phyloP scores from a whole-genome alignment of 1,284 basidiomycete species.

The Apiotrichum veenhuisii region DNA sequence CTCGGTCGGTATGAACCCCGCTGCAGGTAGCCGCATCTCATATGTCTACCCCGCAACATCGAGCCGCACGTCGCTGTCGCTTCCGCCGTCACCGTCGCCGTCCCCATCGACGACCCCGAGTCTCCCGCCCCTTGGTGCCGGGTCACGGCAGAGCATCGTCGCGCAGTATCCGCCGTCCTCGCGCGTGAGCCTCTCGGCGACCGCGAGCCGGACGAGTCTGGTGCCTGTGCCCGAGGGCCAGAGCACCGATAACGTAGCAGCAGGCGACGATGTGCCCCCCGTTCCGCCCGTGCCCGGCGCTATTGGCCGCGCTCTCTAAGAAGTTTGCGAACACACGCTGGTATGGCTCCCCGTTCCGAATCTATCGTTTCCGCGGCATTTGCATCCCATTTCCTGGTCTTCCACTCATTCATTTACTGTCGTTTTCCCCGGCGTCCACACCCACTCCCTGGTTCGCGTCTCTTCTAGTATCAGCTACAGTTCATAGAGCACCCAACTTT shows the following conservation, averaged over 20 bases:
- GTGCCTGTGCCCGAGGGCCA: neutral
- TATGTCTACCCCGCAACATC: neutral
- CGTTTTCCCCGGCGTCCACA: neutral
- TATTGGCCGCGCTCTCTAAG: neutral
- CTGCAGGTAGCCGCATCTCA: neutral
- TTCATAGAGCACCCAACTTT: neutral
- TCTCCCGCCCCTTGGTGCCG: neutral
- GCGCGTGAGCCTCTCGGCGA: neutral
- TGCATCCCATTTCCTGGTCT: too few relatives aligned
- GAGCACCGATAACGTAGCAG: neutral
- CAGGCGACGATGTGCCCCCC: neutral
- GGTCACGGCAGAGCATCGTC: neutral
- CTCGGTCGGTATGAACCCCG: neutral
- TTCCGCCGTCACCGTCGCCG: neutral
- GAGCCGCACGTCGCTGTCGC: neutral
- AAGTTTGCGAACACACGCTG: too few relatives aligned
- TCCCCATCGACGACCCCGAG: neutral
- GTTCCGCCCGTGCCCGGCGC: neutral
- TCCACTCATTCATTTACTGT: too few relatives aligned
- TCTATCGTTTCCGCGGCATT: too few relatives aligned
- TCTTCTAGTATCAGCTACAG: too few relatives aligned
- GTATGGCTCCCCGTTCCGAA: too few relatives aligned
- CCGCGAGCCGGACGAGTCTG: neutral
- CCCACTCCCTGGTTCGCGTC: too few relatives aligned
- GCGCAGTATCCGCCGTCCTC: neutral